These are phyloP conservation scores for Sporothrix protearum DNA, from an alignment of 2,329 filamentous ascomycete species.

Conservation along the genomic window DNA sequence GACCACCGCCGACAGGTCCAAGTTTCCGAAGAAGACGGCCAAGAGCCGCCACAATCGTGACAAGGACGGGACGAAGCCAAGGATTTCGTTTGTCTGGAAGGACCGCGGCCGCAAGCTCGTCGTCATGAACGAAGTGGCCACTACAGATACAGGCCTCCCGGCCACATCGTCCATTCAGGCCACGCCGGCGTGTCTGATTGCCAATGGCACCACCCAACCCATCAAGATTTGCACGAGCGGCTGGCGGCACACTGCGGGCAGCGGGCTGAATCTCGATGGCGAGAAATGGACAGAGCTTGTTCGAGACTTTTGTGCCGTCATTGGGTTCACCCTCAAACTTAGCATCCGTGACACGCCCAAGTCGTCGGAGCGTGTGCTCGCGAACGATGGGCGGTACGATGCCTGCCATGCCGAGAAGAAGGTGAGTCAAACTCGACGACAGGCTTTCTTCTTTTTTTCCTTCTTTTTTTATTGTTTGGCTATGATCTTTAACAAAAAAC, in stretches of 20 bases:
- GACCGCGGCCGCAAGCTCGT: neutral
- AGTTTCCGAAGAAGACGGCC: neutral
- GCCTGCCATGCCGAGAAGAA: slow-evolving; percentile 28
- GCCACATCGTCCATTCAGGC: neutral
- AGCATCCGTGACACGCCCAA: slow-evolving; percentile 23
- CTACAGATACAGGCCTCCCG: neutral
- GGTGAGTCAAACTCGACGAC: neutral
- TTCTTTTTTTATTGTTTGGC: neutral
- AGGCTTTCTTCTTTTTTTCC: neutral
- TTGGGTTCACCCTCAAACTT: neutral
- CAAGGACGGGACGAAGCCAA: neutral
- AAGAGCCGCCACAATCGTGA: neutral
- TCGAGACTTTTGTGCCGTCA: neutral
- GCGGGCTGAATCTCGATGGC: neutral
- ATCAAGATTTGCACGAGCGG: slow-evolving; percentile 22
- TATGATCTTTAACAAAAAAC: neutral
- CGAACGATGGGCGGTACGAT: slow-evolving; percentile 21
- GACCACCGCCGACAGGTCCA: neutral
- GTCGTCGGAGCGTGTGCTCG: neutral
- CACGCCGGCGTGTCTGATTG: slow-evolving; percentile 24
- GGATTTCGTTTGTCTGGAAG: slow-evolving; percentile 15
- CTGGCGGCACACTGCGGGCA: slow-evolving; percentile 8
- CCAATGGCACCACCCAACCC: neutral
- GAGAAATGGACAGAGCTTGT: slow-evolving; percentile 24
- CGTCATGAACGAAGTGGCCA: neutral